A percentile compares a stretch with the other conserved stretches of the same genome.
Conservation (phyloP, 2,329 filamentous ascomycete species). For the Sarocladiaceae sp. region DNA sequence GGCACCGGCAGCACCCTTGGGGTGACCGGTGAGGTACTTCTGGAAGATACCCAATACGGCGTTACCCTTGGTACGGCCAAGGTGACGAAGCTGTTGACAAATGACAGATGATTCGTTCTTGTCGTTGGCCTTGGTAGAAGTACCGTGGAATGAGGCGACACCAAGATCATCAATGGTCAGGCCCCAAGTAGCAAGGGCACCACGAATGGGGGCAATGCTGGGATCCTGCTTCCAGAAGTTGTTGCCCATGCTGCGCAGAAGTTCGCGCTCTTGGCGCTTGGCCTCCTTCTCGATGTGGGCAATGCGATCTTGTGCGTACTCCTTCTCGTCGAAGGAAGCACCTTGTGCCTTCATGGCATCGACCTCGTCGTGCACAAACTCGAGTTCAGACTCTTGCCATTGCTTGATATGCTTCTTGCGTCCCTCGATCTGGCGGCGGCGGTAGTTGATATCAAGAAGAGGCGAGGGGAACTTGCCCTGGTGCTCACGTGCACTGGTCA, state of each 20-base stretch:
- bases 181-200: slow-evolving; percentile 95
- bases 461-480: slow-evolving; percentile 91
- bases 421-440: slow-evolving; percentile 88
- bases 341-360: slow-evolving; percentile 83
- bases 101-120: slow-evolving; percentile 99
- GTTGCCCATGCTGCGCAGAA: slow-evolving; percentile 89
- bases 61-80: slow-evolving; percentile 95
- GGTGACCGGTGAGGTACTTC: slow-evolving; percentile 97
- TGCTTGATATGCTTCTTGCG: slow-evolving; percentile 92
- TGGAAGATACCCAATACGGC: slow-evolving; percentile 97
- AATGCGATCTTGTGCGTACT: slow-evolving; percentile 82
- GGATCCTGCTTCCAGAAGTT: slow-evolving; percentile 98
- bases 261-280: slow-evolving; percentile 85
- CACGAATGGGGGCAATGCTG: slow-evolving; percentile 89
- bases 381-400: slow-evolving; percentile 92
- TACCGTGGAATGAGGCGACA: slow-evolving; percentile 98
- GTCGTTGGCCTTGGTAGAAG: slow-evolving; percentile 96
- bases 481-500: slow-evolving; percentile 90
- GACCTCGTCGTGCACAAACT: slow-evolving; percentile 90
- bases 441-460: slow-evolving; percentile 95
- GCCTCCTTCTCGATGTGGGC: slow-evolving; percentile 84
- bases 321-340: slow-evolving; percentile 70
- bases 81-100: slow-evolving; percentile 91
- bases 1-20: slow-evolving; percentile 97
- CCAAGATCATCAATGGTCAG: slow-evolving; percentile 93